These are phyloP conservation scores for Chlorella vulgaris DNA, from an alignment of 139 green algal genomes.

Conservation along the genomic window DNA sequence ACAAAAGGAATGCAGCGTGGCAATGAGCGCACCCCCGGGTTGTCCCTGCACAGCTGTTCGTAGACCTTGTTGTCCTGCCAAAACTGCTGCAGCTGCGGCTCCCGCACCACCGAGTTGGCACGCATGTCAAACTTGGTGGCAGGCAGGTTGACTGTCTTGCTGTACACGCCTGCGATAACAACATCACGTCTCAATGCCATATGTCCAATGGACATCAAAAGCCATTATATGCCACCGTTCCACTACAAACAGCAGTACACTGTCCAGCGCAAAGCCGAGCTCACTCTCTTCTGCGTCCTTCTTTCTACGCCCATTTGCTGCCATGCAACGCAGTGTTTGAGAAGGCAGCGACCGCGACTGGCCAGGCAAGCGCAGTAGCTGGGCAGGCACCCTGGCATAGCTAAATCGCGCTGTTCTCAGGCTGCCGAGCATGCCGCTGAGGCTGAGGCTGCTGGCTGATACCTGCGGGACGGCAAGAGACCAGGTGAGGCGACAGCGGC, in stretches of 20 bases:
- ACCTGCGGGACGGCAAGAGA: too few species aligned
- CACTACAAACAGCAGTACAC: background rate
- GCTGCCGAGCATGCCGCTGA: background rate
- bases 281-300: constrained; percentile 29
- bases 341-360: background rate
- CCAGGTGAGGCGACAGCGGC: too few species aligned
- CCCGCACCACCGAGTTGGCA: constrained; percentile 86
- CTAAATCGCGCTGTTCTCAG: background rate
- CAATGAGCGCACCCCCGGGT: constrained; percentile 59
- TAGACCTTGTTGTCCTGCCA: constrained; percentile 88
- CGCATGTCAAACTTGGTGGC: constrained; percentile 94
- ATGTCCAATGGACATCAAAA: background rate
- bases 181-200: background rate
- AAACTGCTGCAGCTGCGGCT: constrained; percentile 94
- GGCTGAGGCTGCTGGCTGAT: too few species aligned
- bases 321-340: constrained; percentile 16
- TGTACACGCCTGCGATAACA: constrained; percentile 62
- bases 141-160: constrained; percentile 89
- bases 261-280: background rate
- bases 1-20: too few species aligned
- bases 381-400: background rate
- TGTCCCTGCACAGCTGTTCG: constrained; percentile 59
- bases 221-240: background rate
- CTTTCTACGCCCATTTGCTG: constrained; percentile 23
- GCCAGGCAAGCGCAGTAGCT: too few species aligned